Evolutionary conservation across 306 rosid genomes (phyloP).

Genomic region (Sicyos baderoa): DNA sequence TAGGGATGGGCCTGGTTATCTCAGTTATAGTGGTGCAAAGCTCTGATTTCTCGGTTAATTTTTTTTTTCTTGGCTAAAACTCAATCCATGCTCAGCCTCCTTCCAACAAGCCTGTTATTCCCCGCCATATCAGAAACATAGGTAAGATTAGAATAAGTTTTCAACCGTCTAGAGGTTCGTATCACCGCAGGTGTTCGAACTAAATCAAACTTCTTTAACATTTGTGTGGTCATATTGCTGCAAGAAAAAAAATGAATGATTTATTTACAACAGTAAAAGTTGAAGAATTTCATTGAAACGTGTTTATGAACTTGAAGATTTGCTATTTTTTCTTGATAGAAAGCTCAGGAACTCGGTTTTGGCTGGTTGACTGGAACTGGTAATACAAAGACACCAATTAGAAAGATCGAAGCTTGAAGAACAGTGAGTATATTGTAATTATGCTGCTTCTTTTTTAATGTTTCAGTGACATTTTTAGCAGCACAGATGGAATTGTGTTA

Average conservation of each 20-base stretch:
- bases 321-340: not conserved
- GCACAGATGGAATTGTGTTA: not conserved
- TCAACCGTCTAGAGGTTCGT: too few species aligned
- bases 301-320: not conserved
- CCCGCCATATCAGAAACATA: not conserved
- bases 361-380: not conserved
- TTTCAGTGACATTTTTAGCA: conserved; percentile 1
- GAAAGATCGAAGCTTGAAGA: not conserved
- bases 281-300: not conserved
- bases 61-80: too few species aligned
- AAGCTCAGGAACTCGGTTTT: not conserved
- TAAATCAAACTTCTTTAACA: not conserved
- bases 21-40: too few species aligned
- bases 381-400: not conserved
- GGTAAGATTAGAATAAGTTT: not conserved
- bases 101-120: not conserved
- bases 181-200: not conserved
- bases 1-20: too few species aligned
- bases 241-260: not conserved
- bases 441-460: not conserved
- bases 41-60: too few species aligned
- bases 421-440: not conserved
- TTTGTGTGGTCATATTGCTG: not conserved
- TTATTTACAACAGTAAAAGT: not conserved
- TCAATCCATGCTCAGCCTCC: too few species aligned